Evolutionary conservation across 805 yeast species (phyloP).

Genomic region (Kuraishia piskuri): DNA sequence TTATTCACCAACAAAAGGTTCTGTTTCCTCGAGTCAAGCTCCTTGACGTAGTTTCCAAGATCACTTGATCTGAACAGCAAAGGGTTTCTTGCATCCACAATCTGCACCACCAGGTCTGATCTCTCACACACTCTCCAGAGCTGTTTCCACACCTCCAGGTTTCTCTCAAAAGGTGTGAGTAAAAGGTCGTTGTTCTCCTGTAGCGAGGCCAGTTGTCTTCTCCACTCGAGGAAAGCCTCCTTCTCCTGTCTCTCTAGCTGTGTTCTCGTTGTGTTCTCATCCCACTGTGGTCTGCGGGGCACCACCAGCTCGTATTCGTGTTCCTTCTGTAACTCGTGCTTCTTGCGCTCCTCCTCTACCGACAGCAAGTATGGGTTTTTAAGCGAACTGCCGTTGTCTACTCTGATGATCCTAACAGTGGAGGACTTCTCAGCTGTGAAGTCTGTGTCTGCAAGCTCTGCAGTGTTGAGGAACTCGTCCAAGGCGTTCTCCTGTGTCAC

Average conservation of each 20-base stretch:
- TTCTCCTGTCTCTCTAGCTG: constrained; percentile 84
- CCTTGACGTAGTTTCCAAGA: constrained; percentile 71
- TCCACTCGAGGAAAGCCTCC: constrained; percentile 89
- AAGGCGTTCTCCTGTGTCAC: constrained; percentile 91
- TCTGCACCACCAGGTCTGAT: constrained; percentile 89
- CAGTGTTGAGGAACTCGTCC: constrained; percentile 92
- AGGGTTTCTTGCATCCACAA: constrained; percentile 96
- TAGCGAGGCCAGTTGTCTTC: constrained; percentile 77
- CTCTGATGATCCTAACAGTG: constrained; percentile 76
- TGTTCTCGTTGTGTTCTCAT: constrained; percentile 53
- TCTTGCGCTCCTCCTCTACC: constrained; percentile 53
- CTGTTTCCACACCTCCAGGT: constrained; percentile 96
- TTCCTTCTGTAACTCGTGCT: constrained; percentile 54
- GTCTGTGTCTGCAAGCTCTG: constrained; percentile 92
- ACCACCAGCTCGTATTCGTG: constrained; percentile 67
- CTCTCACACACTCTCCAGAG: constrained; percentile 97
- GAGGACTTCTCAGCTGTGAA: constrained; percentile 86
- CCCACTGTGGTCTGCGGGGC: constrained; percentile 93
- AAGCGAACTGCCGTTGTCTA: constrained; percentile 33
- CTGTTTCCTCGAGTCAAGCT: constrained; percentile 63
- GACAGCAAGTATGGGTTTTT: constrained; percentile 54
- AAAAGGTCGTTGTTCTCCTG: constrained; percentile 81
- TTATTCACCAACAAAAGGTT: constrained; percentile 85
- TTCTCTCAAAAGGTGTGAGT: constrained; percentile 94
- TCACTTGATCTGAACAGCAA: constrained; percentile 82